Percentiles rank a stretch among this genome's conserved stretches.
Evolutionary conservation across 768 basidiomycete genomes (phyloP).

Genomic region (Stropharia rugosoannulata): DNA sequence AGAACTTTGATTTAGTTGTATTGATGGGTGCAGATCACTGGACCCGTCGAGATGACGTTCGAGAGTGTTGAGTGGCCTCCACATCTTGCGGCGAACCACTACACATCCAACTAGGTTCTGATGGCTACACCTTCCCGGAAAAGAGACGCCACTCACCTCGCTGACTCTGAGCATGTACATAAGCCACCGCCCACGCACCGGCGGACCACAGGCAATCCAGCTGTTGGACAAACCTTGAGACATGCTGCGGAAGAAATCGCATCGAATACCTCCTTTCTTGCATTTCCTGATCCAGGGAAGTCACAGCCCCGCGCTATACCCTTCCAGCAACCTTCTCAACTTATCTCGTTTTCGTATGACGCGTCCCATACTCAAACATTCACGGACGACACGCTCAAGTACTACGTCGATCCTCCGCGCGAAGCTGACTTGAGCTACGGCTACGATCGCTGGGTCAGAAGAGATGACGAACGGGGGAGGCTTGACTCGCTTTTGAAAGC

Average conservation of each 20-base stretch:
- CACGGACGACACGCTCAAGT: constrained; percentile 67
- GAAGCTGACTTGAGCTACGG: constrained; percentile 67
- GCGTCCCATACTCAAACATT: constrained; percentile 57
- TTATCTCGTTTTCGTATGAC: constrained; percentile 75
- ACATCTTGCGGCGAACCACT: neutral
- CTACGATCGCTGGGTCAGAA: constrained; percentile 71
- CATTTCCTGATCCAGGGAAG: neutral
- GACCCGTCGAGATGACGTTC: neutral
- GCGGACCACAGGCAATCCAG: neutral
- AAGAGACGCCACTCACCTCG: neutral
- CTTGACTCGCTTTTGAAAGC: constrained; percentile 69
- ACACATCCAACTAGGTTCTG: neutral
- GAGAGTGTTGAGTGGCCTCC: neutral
- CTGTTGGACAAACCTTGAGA: neutral
- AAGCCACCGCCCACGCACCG: neutral
- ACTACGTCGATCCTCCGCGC: constrained; percentile 66
- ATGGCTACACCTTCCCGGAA: neutral
- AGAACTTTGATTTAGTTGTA: neutral
- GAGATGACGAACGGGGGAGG: constrained; percentile 64
- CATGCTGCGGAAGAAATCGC: neutral
- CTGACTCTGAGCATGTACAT: neutral
- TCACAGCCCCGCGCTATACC: constrained; percentile 27
- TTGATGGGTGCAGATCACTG: neutral
- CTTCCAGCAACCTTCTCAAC: constrained; percentile 69
- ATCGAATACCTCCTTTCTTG: neutral